Evolutionary conservation across 139 green algal species (phyloP), one percentile per base, ranked within the genome.

Genomic region (Microglena sp.): DNA sequence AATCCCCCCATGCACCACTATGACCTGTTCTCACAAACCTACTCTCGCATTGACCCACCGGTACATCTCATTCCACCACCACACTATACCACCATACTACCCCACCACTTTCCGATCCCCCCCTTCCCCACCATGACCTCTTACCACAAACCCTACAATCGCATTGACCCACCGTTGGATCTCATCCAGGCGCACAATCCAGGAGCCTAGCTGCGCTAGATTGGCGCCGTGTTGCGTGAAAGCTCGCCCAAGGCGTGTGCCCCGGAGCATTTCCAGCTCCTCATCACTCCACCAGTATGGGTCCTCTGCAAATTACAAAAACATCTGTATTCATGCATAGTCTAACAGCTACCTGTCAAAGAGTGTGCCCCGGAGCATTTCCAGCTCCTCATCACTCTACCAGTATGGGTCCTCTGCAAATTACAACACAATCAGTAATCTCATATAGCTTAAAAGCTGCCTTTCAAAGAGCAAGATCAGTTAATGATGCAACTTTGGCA

Each of bases 331-430:
- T n/a, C n/a, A n/a, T n/a, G n/a, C n/a, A n/a, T n/a, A n/a, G n/a
- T n/a, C n/a, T n/a, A n/a, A n/a, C n/a, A n/a, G 40, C 40, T 15
- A 50, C 40, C 11, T 50, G 40, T n/a, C 64, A 33, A 83, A 40
- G 0, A 76, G 70, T 2, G 80, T 82, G 40, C 76, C 76, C 21
- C 29, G 56, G 5, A 86, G 33, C 26, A 86, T 50, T 30, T 36
- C 36, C 27, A 73, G 21, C 32, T 74, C 60, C 5, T 69, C 62
- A 0, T 64, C 35, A 1, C 11, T 15, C 71, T 70, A 81, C 74
- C 78, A 85, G 36, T 64, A 71, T 4, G 71, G 74, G 29, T 82
- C 73, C 54, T 78, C 73, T 79, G 71, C 62, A 53, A n/a, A n/a
- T n/a, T n/a, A n/a, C n/a, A n/a, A n/a, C n/a, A n/a, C n/a, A n/a